Evolutionary conservation across 331 rosid genomes (phyloP), one percentile per base, ranked within the genome.

Genomic region (Spiraea crenata): DNA sequence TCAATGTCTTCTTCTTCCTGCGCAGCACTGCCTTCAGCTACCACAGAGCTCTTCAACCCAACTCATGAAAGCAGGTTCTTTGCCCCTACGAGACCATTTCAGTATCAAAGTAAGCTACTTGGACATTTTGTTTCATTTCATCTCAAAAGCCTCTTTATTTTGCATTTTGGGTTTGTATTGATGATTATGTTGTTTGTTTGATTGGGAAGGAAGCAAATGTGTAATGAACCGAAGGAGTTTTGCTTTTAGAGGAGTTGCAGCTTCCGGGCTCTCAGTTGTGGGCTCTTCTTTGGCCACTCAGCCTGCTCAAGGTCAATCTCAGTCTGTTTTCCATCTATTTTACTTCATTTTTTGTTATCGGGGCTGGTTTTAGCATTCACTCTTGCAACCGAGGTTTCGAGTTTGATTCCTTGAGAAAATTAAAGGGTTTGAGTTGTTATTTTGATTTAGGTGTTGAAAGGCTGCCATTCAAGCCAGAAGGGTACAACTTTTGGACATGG

Each of bases 401-500:
- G 34, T 5, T 64, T 19, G n/a, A 2, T 25, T 57, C 31, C 31
- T 25, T 2, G 31, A 25, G 2, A 25, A 25, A 25, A 25, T 25
- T 72, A 17, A 49, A 12, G 50, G 73, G 67, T 50, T 52, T 13
- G 56, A 52, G 35, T 70, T 68, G 59, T 62, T 76, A 20, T 34
- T 57, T 64, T 13, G 12, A 14, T 77, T 8, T 78, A 89, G 98
- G 96, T 67, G 14, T 82, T 68, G 89, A 86, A 63, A 87, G 92
- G 75, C 76, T 95, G 25, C 86, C 84, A 0, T 95, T 79, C 73
- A 86, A 86, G 48, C 70, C 89, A 3, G 90, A 89, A 41, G 96
- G 97, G 45, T 91, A 89, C 70, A 89, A 83, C 74, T 95, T 91
- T 81, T 95, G 96, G 99, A 85, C 89, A 7, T 91, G 97, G 99